A percentile compares a stretch with the other conserved stretches of the same genome.
phyloP scores from a whole-genome alignment of 2,329 filamentous ascomycete genomes.

The Pyricularia sp. region DNA sequence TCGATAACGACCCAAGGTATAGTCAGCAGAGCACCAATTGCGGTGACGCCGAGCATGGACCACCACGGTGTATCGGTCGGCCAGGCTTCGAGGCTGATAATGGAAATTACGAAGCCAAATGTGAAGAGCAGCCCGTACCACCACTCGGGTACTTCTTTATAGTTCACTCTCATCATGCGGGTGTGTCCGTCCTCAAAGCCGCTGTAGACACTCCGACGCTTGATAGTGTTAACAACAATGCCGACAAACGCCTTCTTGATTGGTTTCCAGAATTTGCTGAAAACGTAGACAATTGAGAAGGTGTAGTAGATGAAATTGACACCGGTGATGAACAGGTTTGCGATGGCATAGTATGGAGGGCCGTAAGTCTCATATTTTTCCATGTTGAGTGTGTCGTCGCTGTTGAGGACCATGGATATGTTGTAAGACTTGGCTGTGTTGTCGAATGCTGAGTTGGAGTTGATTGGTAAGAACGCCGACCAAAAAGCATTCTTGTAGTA shows the following conservation, averaged over 20 bases:
- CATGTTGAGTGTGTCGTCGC: slow-evolving; percentile 24
- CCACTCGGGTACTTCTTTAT: slow-evolving; percentile 34
- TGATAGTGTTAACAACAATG: slow-evolving; percentile 21
- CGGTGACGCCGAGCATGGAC: slow-evolving; percentile 20
- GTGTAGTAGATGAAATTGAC: slow-evolving; percentile 31
- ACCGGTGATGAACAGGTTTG: slow-evolving; percentile 25
- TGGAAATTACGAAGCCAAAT: slow-evolving; percentile 12
- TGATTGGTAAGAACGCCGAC: slow-evolving; percentile 33
- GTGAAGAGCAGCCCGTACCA: slow-evolving; percentile 28
- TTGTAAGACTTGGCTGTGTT: slow-evolving; percentile 28
- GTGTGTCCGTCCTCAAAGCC: slow-evolving; percentile 28
- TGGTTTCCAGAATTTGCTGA: slow-evolving; percentile 25
- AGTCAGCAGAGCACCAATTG: slow-evolving; percentile 10
- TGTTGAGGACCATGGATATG: slow-evolving; percentile 22
- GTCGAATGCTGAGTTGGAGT: slow-evolving; percentile 30
- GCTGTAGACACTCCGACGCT: slow-evolving; percentile 25
- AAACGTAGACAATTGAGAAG: slow-evolving; percentile 28
- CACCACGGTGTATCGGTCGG: slow-evolving; percentile 19
- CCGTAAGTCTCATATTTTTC: slow-evolving; percentile 25
- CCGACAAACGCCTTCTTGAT: slow-evolving; percentile 23
- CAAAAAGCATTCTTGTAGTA: slow-evolving; percentile 30
- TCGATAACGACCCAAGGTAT: slow-evolving; percentile 4
- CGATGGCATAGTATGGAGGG: slow-evolving; percentile 29
- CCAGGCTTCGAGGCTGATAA: slow-evolving; percentile 20
- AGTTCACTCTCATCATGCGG: slow-evolving; percentile 24